phyloP scores from a whole-genome alignment of 1,139 yeast genomes.

The Kodamaea fungicola region DNA sequence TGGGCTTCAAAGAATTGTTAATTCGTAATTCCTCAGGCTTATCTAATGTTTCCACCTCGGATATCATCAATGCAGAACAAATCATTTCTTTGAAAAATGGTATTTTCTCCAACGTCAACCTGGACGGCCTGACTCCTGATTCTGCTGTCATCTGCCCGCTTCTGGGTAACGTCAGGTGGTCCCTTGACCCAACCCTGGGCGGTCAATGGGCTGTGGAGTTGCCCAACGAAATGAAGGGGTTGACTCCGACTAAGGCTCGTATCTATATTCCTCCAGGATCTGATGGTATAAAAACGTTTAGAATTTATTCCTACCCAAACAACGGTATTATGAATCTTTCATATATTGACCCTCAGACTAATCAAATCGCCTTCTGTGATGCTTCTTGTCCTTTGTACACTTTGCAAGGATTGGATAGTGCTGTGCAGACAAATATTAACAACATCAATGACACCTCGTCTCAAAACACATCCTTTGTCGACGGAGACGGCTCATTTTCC shows the following conservation, averaged over 20 bases:
- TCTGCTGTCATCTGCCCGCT: conserved; percentile 60
- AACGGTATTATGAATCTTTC: conserved; percentile 90
- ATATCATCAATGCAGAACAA: conserved; percentile 59
- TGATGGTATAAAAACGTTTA: conserved; percentile 60
- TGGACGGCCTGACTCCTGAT: conserved; percentile 30
- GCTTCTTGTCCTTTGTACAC: conserved; percentile 76
- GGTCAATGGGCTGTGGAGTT: conserved; percentile 70
- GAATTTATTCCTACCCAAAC: conserved; percentile 75
- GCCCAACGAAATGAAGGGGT: conserved; percentile 49
- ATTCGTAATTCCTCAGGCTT: conserved; percentile 28
- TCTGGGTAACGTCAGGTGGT: conserved; percentile 50
- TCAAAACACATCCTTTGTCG: conserved; percentile 27
- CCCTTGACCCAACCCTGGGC: conserved; percentile 44
- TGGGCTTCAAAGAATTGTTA: conserved; percentile 53
- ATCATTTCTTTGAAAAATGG: conserved; percentile 64
- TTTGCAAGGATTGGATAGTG: conserved; percentile 25
- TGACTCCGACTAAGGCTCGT: conserved; percentile 72
- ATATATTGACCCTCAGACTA: conserved; percentile 70
- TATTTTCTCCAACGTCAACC: conserved; percentile 51
- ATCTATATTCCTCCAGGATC: conserved; percentile 57
- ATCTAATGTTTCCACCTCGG: conserved; percentile 26
- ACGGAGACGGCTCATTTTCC: conserved; percentile 35
- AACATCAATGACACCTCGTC: conserved; percentile 15
- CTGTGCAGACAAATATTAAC: conserved; percentile 20
- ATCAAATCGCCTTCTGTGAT: conserved; percentile 61